phyloP scores from a whole-genome alignment of 306 rosid genomes.

The Vigna nakashimae region DNA sequence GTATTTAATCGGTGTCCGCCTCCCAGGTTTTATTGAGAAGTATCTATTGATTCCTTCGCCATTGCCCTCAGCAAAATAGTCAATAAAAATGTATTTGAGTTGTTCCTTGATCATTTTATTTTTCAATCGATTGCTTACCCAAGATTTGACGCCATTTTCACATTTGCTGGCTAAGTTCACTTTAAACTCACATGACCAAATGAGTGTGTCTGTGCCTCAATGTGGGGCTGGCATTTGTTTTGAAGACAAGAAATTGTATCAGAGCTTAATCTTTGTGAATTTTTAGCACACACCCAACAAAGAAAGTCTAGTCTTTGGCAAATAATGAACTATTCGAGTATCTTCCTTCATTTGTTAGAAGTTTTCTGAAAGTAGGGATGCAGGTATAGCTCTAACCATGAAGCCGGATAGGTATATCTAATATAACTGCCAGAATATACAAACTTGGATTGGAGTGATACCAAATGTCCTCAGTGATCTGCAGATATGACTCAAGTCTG shows the following conservation, averaged over 20 bases:
- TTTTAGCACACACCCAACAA: neutral
- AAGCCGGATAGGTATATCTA: conserved; percentile 27
- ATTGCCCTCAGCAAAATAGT: neutral
- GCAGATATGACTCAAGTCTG: conserved; percentile 16
- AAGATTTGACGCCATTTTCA: conserved; percentile 7
- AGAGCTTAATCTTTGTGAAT: neutral
- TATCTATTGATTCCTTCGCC: neutral
- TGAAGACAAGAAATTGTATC: conserved; percentile 12
- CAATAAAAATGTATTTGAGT: neutral
- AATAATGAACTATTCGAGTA: conserved; percentile 13
- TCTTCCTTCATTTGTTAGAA: neutral
- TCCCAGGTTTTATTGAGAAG: neutral
- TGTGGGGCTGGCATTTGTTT: conserved; percentile 16
- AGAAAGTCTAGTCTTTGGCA: conserved; percentile 11
- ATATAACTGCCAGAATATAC: neutral
- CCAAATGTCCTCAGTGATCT: conserved; percentile 16
- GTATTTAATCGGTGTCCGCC: neutral
- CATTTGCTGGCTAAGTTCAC: conserved; percentile 22
- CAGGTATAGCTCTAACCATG: conserved; percentile 8
- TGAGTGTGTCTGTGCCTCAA: conserved; percentile 24
- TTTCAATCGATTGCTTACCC: conserved; percentile 1
- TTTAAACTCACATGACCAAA: conserved; percentile 27
- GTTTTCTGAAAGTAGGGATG: conserved; percentile 29
- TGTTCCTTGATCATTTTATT: neutral
- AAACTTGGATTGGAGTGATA: conserved; percentile 6